Evolutionary conservation across 129 eudicot genomes (phyloP).

Genomic region (Glebionis coronaria): DNA sequence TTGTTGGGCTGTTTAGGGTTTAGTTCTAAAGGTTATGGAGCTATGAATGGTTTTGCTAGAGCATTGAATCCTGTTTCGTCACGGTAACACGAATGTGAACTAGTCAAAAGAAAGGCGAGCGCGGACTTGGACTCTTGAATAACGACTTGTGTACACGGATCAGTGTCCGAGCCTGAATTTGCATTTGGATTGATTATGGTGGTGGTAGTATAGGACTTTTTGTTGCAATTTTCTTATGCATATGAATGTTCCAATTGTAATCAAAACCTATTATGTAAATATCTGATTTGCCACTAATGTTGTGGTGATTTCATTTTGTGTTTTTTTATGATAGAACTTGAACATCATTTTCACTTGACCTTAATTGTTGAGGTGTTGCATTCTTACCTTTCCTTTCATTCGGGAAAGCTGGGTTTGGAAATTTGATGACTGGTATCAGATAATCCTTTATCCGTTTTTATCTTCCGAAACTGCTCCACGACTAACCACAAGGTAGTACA

Average conservation of each 20-base stretch:
- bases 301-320: neutral
- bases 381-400: too few species aligned
- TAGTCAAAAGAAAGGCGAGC: neutral
- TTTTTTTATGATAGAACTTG: neutral
- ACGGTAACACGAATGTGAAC: conserved; percentile 33
- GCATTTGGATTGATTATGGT: neutral
- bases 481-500: too few species aligned
- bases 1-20: conserved; percentile 81
- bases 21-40: conserved; percentile 80
- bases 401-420: too few species aligned
- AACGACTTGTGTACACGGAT: too few species aligned
- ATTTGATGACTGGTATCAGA: too few species aligned
- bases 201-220: conserved; percentile 18
- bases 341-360: too few species aligned
- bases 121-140: too few species aligned
- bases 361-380: too few species aligned
- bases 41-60: conserved; percentile 76
- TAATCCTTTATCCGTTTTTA: too few species aligned
- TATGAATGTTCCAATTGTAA: conserved; percentile 14
- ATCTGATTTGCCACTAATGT: neutral
- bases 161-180: neutral
- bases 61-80: conserved; percentile 75
- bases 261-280: conserved; percentile 18
- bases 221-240: conserved; percentile 16
- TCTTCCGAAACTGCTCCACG: too few species aligned